These are phyloP conservation scores for Capsella bursapastoris DNA, from an alignment of 345 rosid genomes.

Conservation along the genomic window DNA sequence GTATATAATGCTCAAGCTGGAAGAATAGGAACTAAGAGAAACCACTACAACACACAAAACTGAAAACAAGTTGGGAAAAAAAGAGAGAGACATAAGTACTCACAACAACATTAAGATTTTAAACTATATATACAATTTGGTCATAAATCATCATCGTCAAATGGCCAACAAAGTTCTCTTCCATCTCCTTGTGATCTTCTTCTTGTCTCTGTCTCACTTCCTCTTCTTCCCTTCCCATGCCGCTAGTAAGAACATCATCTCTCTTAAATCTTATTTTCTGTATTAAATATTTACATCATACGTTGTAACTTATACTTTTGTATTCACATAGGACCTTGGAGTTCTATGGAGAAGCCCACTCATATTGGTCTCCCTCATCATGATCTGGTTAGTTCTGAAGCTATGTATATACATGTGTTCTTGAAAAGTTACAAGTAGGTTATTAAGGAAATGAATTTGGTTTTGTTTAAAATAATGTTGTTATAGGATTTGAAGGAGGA, in stretches of 20 bases:
- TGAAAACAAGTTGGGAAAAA: slow-evolving; percentile 7
- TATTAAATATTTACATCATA: neutral
- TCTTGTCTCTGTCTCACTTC: slow-evolving; percentile 48
- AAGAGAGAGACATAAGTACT: neutral
- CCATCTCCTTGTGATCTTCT: slow-evolving; percentile 45
- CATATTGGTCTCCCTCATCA: slow-evolving; percentile 17
- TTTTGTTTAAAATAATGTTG: neutral
- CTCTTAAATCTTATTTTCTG: neutral
- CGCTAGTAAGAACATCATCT: slow-evolving; percentile 15
- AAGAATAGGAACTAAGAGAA: slow-evolving; percentile 25
- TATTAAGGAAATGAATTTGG: neutral
- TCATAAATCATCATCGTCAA: slow-evolving; percentile 10
- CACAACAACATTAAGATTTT: slow-evolving; percentile 1
- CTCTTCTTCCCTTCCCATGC: slow-evolving; percentile 39
- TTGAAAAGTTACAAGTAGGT: neutral
- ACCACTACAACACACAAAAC: slow-evolving; percentile 21
- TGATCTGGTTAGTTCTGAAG: slow-evolving; percentile 34
- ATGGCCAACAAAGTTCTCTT: slow-evolving; percentile 52
- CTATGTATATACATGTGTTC: neutral
- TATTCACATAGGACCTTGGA: slow-evolving; percentile 49
- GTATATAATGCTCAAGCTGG: slow-evolving; percentile 16
- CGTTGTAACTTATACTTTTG: slow-evolving; percentile 5
- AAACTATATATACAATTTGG: neutral
- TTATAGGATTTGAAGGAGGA: slow-evolving; percentile 31
- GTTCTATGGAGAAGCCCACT: slow-evolving; percentile 41